Conservation (phyloP, 495 filamentous ascomycete genomes). For the Cenococcum geophilum region DNA sequence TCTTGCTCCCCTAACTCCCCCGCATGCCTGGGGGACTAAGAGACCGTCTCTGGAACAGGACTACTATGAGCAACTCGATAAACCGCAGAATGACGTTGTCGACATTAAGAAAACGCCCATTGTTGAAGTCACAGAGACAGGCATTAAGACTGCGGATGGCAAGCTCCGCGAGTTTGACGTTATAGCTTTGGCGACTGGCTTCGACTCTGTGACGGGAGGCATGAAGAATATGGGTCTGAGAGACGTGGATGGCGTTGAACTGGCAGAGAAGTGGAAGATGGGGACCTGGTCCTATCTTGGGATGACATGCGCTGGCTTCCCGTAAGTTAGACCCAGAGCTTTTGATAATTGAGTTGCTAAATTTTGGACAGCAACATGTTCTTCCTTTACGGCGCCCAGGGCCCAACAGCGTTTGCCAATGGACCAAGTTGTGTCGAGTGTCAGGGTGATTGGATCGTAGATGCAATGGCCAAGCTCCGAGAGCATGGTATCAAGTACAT, state of each 20-base stretch:
- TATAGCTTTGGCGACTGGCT: slow-evolving; percentile 52
- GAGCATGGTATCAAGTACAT: slow-evolving; percentile 42
- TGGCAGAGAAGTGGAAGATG: slow-evolving; percentile 46
- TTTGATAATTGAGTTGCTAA: background rate
- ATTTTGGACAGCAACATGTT: slow-evolving; percentile 43
- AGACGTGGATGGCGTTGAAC: slow-evolving; percentile 40
- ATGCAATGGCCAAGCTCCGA: slow-evolving; percentile 42
- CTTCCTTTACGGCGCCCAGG: slow-evolving; percentile 48
- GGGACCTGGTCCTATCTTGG: slow-evolving; percentile 48
- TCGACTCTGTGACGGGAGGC: slow-evolving; percentile 49
- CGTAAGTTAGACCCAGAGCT: slow-evolving; percentile 24
- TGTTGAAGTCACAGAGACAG: slow-evolving; percentile 38
- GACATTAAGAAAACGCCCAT: slow-evolving; percentile 45
- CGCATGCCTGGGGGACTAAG: slow-evolving; percentile 48
- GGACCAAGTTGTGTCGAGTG: slow-evolving; percentile 46
- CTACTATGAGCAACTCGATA: slow-evolving; percentile 50
- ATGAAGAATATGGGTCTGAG: slow-evolving; percentile 47
- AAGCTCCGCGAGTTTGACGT: slow-evolving; percentile 46
- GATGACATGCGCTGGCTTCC: slow-evolving; percentile 44
- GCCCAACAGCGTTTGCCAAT: slow-evolving; percentile 47
- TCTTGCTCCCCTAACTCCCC: slow-evolving; percentile 45
- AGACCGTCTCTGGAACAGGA: slow-evolving; percentile 46
- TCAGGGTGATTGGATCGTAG: slow-evolving; percentile 49
- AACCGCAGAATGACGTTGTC: slow-evolving; percentile 46
- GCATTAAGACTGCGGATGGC: slow-evolving; percentile 42